Evolutionary conservation across 495 filamentous ascomycete genomes (phyloP), one percentile per base, ranked within the genome.

Genomic region (Cercophora sp.): DNA sequence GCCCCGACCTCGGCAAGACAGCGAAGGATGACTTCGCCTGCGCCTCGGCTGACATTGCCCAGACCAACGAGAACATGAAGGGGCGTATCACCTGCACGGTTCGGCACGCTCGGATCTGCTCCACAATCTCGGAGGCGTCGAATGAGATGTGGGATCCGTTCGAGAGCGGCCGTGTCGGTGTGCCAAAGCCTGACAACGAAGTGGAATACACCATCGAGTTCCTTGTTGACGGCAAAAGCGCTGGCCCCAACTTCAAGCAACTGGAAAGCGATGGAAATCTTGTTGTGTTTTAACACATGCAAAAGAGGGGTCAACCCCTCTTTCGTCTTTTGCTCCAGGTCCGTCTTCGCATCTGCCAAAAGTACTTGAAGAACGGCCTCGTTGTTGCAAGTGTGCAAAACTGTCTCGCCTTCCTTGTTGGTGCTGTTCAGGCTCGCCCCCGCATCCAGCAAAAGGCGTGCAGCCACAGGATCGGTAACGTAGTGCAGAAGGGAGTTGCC

Each of bases 191-290:
- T 31, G 5, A 43, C 32, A 19, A 52, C 57, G 20, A 13, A 15
- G 41, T 57, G 54, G 26, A 57, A 36, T 4, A 50, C 44, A 2
- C 39, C 25, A 23, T 62, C 55, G 11, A 56, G 57, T n/a, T 52
- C 5, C 13, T 48, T 37, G 42, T 67, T 63, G 54, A 51, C 3
- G 27, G 3, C 16, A 27, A 53, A 9, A 5, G 37, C 4, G 19
- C 37, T 41, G 15, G 37, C 37, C 10, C 37, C 37, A 2, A 45
- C 22, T 0, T 58, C 48, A 2, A 64, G 32, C 31, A 64, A 49
- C 8, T 13, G 42, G 15, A 54, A 2, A 26, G 39, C 32, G 26
- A 24, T 6, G 9, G 9, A 13, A n/a, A 40, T 10, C 19, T 55
- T 44, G 4, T 3, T 2, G 0, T 13, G 6, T 16, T 24, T 18